Percentiles rank a stretch among this genome's conserved stretches.
phyloP scores from a whole-genome alignment of 2,329 filamentous ascomycete species.

The Fusarium sororula region DNA sequence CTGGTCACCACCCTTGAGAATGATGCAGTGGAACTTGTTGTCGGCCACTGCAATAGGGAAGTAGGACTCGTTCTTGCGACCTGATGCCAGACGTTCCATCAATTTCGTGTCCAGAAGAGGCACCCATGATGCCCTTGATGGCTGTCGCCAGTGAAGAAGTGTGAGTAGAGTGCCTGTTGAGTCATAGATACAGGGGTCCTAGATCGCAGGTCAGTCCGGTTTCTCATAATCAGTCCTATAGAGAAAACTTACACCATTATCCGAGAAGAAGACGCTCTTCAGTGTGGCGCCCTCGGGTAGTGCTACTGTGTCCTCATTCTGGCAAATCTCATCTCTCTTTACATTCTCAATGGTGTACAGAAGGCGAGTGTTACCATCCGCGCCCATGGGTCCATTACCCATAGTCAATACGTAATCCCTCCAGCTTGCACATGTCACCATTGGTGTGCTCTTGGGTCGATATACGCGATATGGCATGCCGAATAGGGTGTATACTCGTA shows the following conservation, averaged over 20 bases:
- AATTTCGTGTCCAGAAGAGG: slow-evolving; percentile 90
- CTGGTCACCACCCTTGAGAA: slow-evolving; percentile 92
- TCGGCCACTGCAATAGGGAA: slow-evolving; percentile 95
- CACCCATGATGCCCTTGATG: slow-evolving; percentile 88
- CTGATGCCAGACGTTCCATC: slow-evolving; percentile 81
- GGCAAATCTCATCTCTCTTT: slow-evolving; percentile 91
- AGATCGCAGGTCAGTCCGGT: slow-evolving; percentile 3
- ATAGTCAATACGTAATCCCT: slow-evolving; percentile 96
- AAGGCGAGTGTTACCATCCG: slow-evolving; percentile 80
- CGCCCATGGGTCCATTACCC: slow-evolving; percentile 86
- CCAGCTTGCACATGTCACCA: slow-evolving; percentile 94
- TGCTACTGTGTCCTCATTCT: slow-evolving; percentile 92
- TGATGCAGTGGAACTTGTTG: slow-evolving; percentile 96
- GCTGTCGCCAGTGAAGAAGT: slow-evolving; percentile 88
- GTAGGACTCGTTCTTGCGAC: slow-evolving; percentile 88
- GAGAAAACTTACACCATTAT: slow-evolving; percentile 75
- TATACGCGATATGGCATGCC: slow-evolving; percentile 90
- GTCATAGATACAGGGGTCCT: slow-evolving; percentile 97
- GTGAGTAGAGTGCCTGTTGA: slow-evolving; percentile 88
- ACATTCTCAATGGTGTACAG: slow-evolving; percentile 95
- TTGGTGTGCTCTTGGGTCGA: slow-evolving; percentile 87
- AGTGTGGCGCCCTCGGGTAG: slow-evolving; percentile 78
- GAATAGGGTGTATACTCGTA: slow-evolving; percentile 92
- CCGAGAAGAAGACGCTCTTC: slow-evolving; percentile 89
- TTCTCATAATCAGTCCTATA: neutral